Percentiles rank a stretch among this genome's conserved stretches.
Conservation (phyloP, 768 basidiomycete species). For the Suillus fuscotomentosus region DNA sequence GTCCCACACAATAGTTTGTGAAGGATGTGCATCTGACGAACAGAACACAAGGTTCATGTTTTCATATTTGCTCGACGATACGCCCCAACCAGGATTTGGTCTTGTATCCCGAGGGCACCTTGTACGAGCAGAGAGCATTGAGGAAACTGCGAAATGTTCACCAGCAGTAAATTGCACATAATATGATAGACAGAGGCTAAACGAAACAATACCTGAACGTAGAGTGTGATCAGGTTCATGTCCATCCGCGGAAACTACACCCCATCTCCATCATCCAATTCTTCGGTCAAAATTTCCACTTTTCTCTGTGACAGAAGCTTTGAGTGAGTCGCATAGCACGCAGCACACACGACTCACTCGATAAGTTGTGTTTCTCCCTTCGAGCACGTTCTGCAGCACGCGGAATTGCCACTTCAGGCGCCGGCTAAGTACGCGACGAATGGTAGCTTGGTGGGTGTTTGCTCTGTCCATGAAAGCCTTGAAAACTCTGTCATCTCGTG, state of each 20-base stretch:
- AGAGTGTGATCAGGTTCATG: not conserved
- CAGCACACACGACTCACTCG: constrained; percentile 43
- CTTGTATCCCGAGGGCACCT: constrained; percentile 73
- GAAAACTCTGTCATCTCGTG: constrained; percentile 86
- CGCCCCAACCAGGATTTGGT: constrained; percentile 59
- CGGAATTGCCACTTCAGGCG: constrained; percentile 72
- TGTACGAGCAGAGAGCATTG: constrained; percentile 54
- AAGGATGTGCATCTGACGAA: not conserved
- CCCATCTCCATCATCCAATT: constrained; percentile 65
- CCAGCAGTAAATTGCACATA: not conserved
- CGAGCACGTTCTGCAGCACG: constrained; percentile 59
- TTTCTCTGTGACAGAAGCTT: constrained; percentile 44
- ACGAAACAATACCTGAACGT: constrained; percentile 8
- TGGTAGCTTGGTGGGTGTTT: constrained; percentile 39
- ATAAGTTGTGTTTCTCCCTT: constrained; percentile 64
- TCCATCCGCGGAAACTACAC: constrained; percentile 29
- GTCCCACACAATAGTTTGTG: not conserved
- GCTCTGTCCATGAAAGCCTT: constrained; percentile 55
- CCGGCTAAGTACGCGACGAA: constrained; percentile 48
- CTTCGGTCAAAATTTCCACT: constrained; percentile 56
- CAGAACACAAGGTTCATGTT: not conserved
- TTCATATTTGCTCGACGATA: constrained; percentile 75
- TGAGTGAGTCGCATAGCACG: constrained; percentile 7
- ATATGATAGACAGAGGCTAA: constrained; percentile 4
- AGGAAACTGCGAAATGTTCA: constrained; percentile 5